Base-by-base conservation (phyloP, 495 filamentous ascomycete genomes). In the Hypoxylon intermedium region DNA sequence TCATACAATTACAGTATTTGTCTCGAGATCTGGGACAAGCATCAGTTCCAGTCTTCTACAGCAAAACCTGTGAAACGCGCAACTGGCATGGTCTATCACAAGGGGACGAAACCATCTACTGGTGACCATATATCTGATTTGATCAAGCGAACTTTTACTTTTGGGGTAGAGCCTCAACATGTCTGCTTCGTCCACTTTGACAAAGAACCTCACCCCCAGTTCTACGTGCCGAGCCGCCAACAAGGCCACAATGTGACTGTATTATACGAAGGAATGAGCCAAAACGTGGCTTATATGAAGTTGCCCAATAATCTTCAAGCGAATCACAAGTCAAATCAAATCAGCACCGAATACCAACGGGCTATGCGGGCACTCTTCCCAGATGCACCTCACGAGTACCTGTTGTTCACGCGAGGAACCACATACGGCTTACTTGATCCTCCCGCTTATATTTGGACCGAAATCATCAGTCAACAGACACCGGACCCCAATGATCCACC, bases 11-110 rank as follows among this genome's bases (percentile, higher is more conserved):
- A 55, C 23, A 30, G 3, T 5, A 40, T 70, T 30, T 48, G 54
- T 7, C 19, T 70, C 12, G 49, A 70, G 30, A 26, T 68, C 33
- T 70, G 67, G 67, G n/a, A 53, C 12, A n/a, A n/a, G n/a, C n/a
- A n/a, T n/a, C n/a, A n/a, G n/a, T n/a, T n/a, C n/a, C n/a, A n/a
- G n/a, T n/a, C n/a, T n/a, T n/a, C n/a, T n/a, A n/a, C 20, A n/a
- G 1, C 13, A 1, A 0, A 41, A 3, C 2, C 38, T 20, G 30
- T 63, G 6, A 18, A 46, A 0, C n/a, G 2, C n/a, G 60, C 16
- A 4, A 44, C 13, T 2, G 67, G 53, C 19, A 51, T 16, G 38
- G 11, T 68, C 16, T 36, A 24, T 12, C 65, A 60, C 16, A 2
- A 13, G 1, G 1, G 7, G 0, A 9, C 1, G n/a, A n/a, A n/a